Base-by-base conservation (phyloP, 148 eudicot genomes). In the Cornus kousa region DNA sequence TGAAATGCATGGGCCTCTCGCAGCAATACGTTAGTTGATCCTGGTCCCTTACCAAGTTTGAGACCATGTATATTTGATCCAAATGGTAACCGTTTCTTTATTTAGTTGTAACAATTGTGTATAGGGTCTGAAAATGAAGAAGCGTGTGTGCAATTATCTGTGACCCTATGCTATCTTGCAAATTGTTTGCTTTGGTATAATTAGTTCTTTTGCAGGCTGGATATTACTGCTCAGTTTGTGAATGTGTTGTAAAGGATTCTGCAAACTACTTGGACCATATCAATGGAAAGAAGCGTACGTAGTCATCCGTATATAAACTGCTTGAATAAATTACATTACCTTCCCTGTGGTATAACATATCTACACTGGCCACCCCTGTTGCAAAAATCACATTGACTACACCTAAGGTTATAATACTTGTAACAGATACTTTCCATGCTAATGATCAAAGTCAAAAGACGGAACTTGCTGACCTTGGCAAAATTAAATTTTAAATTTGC, bases 251-350 rank as follows among this genome's bases (percentile, higher is more conserved):
- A 50, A 96, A 96, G 82, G 98, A 96, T 86, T 96, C 99, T 31
- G 95, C 95, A 74, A 96, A 96, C 84, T 96, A 92, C 84, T 85
- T 96, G 92, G 99, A 96, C 84, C 99, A 96, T 85, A 96, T 96
- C 79, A 96, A 96, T 92, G 99, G 99, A 67, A 96, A 96, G 90
- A 96, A 96, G 83, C 99, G 99, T 95, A 85, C 43, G 97, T 89
- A 20, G 16, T 72, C 23, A 55, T 71, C 33, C 48, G 40, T 40
- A 10, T 70, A 10, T 69, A 64, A 48, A 17, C 16, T 71, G 50
- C 68, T 33, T 9, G 1, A 6, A 1, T 43, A 43, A 43, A 43
- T 43, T 6, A 1, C 48, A 43, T 43, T 7, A 43, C 48, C 48
- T 43, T 6, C 48, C 48, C 48, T 43, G 48, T 3, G 48, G 8